phyloP scores from a whole-genome alignment of 441 rosid genomes.

The Syzygium syzygioides region DNA sequence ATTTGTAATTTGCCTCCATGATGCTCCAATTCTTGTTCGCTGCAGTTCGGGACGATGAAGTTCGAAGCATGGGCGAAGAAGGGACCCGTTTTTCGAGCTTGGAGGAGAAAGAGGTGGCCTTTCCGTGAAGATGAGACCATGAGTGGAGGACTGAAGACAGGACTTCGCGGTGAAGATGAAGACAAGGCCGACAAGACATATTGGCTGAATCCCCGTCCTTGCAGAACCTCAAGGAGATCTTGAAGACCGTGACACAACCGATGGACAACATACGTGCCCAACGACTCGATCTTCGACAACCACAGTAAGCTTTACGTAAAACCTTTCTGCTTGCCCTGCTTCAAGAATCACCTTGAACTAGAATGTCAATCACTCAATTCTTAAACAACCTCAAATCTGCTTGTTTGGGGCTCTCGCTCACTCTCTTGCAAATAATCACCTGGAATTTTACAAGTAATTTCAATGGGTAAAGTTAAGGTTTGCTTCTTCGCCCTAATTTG shows the following conservation, averaged over 20 bases:
- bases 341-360: neutral
- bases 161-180: neutral
- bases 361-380: too few species aligned
- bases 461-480: neutral
- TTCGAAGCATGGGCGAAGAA: neutral
- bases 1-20: neutral
- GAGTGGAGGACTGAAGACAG: neutral
- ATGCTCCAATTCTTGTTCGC: neutral
- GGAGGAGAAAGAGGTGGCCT: neutral
- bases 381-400: neutral
- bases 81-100: neutral
- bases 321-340: neutral
- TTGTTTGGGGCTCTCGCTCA: neutral
- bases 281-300: neutral
- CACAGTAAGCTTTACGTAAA: neutral
- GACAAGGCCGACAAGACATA: neutral
- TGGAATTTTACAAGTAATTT: neutral
- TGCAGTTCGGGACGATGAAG: neutral
- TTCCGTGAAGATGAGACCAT: neutral
- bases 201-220: neutral
- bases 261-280: neutral
- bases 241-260: neutral
- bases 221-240: neutral
- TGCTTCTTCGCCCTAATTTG: neutral
- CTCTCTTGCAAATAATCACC: neutral